These are phyloP conservation scores for Cryptosporidium sp. DNA, from an alignment of 169 alveolate species.

Conservation along the genomic window DNA sequence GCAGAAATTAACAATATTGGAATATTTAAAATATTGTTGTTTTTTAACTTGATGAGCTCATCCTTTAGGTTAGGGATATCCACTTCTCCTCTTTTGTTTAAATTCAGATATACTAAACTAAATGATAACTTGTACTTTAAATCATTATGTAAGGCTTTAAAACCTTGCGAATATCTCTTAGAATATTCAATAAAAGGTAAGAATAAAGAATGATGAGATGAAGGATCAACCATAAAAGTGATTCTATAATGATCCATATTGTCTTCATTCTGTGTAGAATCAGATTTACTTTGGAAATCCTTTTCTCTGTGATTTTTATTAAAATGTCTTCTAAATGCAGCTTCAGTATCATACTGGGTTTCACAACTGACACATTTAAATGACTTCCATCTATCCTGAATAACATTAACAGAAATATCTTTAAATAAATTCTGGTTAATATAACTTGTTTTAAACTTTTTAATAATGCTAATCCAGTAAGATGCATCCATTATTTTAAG, in stretches of 20 bases:
- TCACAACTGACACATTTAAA: constrained; percentile 76
- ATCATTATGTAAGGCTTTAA: constrained; percentile 1
- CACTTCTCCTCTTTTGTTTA: constrained; percentile 74
- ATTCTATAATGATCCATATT: constrained; percentile 78
- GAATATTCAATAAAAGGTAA: constrained; percentile 88
- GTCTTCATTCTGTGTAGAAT: neutral
- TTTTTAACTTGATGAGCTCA: constrained; percentile 61
- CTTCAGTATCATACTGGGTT: constrained; percentile 76
- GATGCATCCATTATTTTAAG: constrained; percentile 79
- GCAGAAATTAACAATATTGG: constrained; percentile 86
- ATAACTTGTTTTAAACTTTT: constrained; percentile 19
- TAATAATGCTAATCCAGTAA: constrained; percentile 63
- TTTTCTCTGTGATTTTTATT: constrained; percentile 52
- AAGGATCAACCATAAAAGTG: constrained; percentile 83
- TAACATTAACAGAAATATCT: constrained; percentile 66
- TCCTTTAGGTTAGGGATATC: constrained; percentile 76
- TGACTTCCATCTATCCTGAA: constrained; percentile 79
- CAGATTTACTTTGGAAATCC: neutral
- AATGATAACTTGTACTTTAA: constrained; percentile 1
- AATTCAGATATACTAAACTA: neutral
- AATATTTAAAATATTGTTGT: constrained; percentile 69
- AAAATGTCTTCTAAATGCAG: constrained; percentile 75
- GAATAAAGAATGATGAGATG: constrained; percentile 87
- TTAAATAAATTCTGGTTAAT: constrained; percentile 12
- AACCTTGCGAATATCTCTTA: constrained; percentile 22